Evolutionary conservation across 495 filamentous ascomycete species (phyloP), one percentile per base, ranked within the genome.

Genomic region (Talaromyces nanjingensis): DNA sequence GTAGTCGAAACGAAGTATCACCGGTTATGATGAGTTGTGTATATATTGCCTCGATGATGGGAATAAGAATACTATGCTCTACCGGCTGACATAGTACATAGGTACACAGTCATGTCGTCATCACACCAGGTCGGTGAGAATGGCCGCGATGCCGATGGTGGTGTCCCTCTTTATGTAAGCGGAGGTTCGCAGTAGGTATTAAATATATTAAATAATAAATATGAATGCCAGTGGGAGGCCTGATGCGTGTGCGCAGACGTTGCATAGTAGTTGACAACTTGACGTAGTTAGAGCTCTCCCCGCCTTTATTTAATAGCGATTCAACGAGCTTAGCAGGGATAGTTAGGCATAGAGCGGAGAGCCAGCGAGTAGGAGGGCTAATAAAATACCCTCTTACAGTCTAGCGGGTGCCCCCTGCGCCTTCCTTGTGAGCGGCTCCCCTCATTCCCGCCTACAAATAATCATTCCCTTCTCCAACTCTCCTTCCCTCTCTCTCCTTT

Each of bases 401-500:
- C 4, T 27, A 31, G 29, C 39, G 39, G 14, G 39, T 45, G 39
- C 45, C 45, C 45, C 45, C 45, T 49, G 45, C 45, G 45, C 45
- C 45, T 49, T 49, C 18, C 45, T 49, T 20, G 33, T 37, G 11
- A 37, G 33, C 12, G 33, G 33, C 33, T 37, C 37, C 37, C 37
- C 37, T 42, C 37, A 42, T 42, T 42, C 37, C 37, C 45, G n/a
- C 18, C 18, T 49, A 49, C 45, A 18, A 18, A 18, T 49, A 49
- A 49, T 7, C 45, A 18, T 49, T 2, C 33, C 45, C 45, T 20
- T 49, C 45, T 49, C 45, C 45, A 49, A 49, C n/a, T 49, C n/a
- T 49, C 45, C 8, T 54, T 53, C 57, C 42, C 62, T 59, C 56
- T 64, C 25, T 58, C 27, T 11, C 62, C 20, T 65, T 14, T 24